phyloP scores from a whole-genome alignment of 352 stramenopile species.

The Phytophthora vignae region DNA sequence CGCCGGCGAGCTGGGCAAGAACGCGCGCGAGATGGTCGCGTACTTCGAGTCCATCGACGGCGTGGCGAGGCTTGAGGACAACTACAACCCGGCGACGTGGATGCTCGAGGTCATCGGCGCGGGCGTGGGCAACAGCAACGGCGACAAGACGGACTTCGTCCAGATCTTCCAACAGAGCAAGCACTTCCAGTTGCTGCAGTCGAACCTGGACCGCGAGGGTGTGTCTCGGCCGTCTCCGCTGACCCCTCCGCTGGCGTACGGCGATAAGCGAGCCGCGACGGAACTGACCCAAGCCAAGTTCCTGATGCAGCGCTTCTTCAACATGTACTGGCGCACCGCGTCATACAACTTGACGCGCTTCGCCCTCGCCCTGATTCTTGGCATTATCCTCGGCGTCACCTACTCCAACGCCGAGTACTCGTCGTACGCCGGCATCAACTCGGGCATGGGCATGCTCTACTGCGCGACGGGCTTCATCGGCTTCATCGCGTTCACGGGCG shows the following conservation, averaged over 20 bases:
- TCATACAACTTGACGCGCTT: constrained; percentile 50
- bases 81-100: constrained; percentile 79
- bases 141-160: constrained; percentile 45
- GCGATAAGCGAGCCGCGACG: constrained; percentile 41
- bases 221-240: constrained; percentile 31
- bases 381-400: constrained; percentile 74
- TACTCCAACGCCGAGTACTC: constrained; percentile 53
- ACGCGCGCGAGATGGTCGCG: constrained; percentile 34
- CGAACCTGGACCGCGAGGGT: constrained; percentile 42
- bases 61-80: constrained; percentile 54
- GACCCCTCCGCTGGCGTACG: constrained; percentile 39
- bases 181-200: constrained; percentile 34
- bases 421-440: constrained; percentile 45
- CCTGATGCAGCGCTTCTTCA: constrained; percentile 60
- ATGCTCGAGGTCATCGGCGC: constrained; percentile 52
- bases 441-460: constrained; percentile 79
- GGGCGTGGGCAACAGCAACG: constrained; percentile 42
- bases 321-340: constrained; percentile 79
- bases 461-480: constrained; percentile 74
- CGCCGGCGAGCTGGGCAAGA: constrained; percentile 51
- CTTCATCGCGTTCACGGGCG: constrained; percentile 26
- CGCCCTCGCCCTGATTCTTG: constrained; percentile 66
- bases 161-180: constrained; percentile 39
- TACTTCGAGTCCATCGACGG: constrained; percentile 26
- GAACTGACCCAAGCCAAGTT: constrained; percentile 37